Evolutionary conservation across 192 early-diverging fungal genomes (phyloP), one percentile per base, ranked within the genome.

Genomic region (Bifiguratus adelaidae): DNA sequence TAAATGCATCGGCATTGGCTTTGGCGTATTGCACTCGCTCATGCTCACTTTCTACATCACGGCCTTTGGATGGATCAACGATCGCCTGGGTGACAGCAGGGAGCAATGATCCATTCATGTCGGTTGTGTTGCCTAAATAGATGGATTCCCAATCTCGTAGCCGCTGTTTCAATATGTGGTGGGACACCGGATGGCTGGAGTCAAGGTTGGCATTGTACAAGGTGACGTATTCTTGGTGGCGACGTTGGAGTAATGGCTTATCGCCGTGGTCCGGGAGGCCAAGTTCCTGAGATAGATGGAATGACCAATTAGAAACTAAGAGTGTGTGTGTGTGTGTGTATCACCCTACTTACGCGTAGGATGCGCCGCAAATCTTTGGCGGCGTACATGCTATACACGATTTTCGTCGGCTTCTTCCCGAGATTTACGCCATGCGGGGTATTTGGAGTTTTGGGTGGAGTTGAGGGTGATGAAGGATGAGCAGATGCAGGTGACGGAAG

Each of bases 191-290:
- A 8, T 62, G n/a, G 0, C 43, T 36, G 0, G 71, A 65, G 26
- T 74, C 71, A 9, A 50, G 41, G 35, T 74, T 74, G 13, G 68
- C 60, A 35, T 67, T 67, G 46, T 60, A 70, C 0, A 74, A 34
- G 0, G 52, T 64, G 3, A 64, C 34, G 19, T 67, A 74, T 30
- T 70, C 68, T 8, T 62, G 60, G 13, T 74, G 65, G 13, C 71
- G 48, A 48, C 56, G 60, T 28, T 58, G 41, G 27, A 66, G 45
- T 28, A 50, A 21, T 3, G 34, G 25, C 30, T 54, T 60, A 55
- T 71, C 69, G 7, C 73, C 68, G 35, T 66, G 46, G 7, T 53
- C 45, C n/a, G 63, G 51, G 7, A 69, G 30, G 1, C 67, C 73
- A 0, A 65, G 40, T 8, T 66, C 67, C 63, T 59, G 36, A n/a